Conservation (phyloP, 305 asterid species). For the Plantago lanceolata region DNA sequence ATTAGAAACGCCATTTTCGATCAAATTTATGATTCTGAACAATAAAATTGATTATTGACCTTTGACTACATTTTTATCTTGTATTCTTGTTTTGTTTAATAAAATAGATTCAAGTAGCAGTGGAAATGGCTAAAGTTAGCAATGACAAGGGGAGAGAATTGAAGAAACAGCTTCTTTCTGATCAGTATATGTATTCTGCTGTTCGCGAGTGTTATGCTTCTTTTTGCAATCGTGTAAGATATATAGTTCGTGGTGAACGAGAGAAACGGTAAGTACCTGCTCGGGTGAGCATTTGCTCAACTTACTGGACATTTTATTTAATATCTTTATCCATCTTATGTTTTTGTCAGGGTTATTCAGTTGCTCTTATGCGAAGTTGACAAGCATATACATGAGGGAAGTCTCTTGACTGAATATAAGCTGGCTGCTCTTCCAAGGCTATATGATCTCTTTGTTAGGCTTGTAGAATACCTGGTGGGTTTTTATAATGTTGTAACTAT, state of each 20-base stretch:
- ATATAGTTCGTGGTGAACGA: conserved; percentile 60
- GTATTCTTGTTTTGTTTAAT: too few species aligned
- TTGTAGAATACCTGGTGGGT: conserved; percentile 88
- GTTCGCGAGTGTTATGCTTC: conserved; percentile 94
- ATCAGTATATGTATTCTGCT: conserved; percentile 86
- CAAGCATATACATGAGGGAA: conserved; percentile 58
- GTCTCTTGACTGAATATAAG: conserved; percentile 54
- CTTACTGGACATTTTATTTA: conserved; percentile 11
- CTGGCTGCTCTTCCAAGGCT: conserved; percentile 81
- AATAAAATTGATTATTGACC: neutral
- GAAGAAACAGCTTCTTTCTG: conserved; percentile 72
- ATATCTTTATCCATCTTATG: conserved; percentile 18
- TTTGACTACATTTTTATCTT: neutral
- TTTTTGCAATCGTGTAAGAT: conserved; percentile 65
- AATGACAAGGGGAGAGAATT: conserved; percentile 84
- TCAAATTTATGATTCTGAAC: neutral
- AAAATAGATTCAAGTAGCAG: conserved; percentile 83
- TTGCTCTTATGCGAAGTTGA: conserved; percentile 74
- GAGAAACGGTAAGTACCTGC: conserved; percentile 67
- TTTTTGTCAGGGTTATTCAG: conserved; percentile 68
- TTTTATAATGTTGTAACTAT: conserved; percentile 22
- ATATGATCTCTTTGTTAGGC: conserved; percentile 81
- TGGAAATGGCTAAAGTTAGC: conserved; percentile 99
- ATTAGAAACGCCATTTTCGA: too few species aligned
- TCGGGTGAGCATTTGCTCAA: conserved; percentile 19